Evolutionary conservation across 1,284 basidiomycete genomes (phyloP), one percentile per base, ranked within the genome.

Genomic region (Boletus nobilissimus): DNA sequence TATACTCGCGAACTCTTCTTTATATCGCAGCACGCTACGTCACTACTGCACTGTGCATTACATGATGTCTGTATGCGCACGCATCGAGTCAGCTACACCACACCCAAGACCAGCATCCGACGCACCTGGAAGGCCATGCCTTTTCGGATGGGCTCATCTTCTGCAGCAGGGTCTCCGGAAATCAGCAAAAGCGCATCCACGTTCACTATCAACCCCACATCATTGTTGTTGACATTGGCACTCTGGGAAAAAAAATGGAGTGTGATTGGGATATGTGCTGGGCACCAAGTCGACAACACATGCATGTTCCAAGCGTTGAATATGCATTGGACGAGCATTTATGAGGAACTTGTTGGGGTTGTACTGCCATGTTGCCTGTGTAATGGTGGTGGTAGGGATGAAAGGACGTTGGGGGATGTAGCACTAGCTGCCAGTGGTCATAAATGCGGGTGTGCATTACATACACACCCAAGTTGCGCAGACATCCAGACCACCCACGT

Each of bases 41-140:
- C n/a, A n/a, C n/a, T n/a, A n/a, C n/a, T n/a, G n/a, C n/a, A n/a
- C n/a, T n/a, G n/a, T n/a, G n/a, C n/a, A n/a, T n/a, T n/a, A n/a
- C n/a, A n/a, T n/a, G n/a, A n/a, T n/a, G n/a, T n/a, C n/a, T n/a
- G n/a, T n/a, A n/a, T n/a, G n/a, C n/a, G n/a, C n/a, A n/a, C n/a
- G 71, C 18, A 22, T 70, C 70, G 43, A 79, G 81, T 85, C 71
- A 82, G 79, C 78, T 71, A 51, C 74, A 16, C 76, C n/a, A 68
- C 62, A 1, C 54, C 7, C 26, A n/a, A 29, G 24, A 16, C 29
- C 32, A 57, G 22, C n/a, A 26, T 13, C 19, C 1, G 29, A 76
- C 94, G 81, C 78, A 96, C 97, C 89, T 98, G 97, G 74, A 98
- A 90, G 64, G 96, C 95, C 19, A 95, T 96, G n/a, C 96, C 94